phyloP scores from a whole-genome alignment of 2,329 filamentous ascomycete genomes.

The Talaromyces sp. region DNA sequence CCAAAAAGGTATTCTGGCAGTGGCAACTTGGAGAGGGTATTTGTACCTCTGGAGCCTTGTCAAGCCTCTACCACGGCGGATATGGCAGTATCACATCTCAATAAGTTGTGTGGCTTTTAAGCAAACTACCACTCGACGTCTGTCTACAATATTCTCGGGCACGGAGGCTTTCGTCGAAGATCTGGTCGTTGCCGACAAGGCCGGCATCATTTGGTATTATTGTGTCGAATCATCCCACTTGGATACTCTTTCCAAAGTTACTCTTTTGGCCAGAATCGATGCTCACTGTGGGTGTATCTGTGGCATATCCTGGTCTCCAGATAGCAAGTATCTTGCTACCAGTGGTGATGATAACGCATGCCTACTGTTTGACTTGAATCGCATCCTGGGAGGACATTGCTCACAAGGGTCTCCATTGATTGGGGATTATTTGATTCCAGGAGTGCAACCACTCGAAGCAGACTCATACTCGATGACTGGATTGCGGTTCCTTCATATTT shows the following conservation, averaged over 20 bases:
- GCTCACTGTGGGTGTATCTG: slow-evolving; percentile 88
- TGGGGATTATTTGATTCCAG: background rate
- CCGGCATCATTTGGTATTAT: slow-evolving; percentile 81
- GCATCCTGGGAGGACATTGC: slow-evolving; percentile 19
- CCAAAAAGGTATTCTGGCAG: slow-evolving; percentile 72
- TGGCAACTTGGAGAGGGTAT: slow-evolving; percentile 71
- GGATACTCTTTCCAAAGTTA: slow-evolving; percentile 50
- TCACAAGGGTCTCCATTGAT: background rate
- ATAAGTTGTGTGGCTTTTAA: slow-evolving; percentile 80
- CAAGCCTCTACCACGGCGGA: slow-evolving; percentile 62
- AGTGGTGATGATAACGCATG: slow-evolving; percentile 92
- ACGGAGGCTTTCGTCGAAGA: slow-evolving; percentile 67
- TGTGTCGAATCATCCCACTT: slow-evolving; percentile 71
- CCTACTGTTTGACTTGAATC: slow-evolving; percentile 67
- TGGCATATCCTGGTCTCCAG: slow-evolving; percentile 78
- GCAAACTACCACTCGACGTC: slow-evolving; percentile 52
- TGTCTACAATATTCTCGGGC: slow-evolving; percentile 44
- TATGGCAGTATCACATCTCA: slow-evolving; percentile 64
- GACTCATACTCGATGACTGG: slow-evolving; percentile 19
- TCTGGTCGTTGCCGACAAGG: slow-evolving; percentile 78
- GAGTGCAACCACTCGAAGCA: slow-evolving; percentile 10
- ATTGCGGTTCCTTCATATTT: slow-evolving; percentile 16
- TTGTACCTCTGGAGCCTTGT: slow-evolving; percentile 73
- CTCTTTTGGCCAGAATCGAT: slow-evolving; percentile 67
- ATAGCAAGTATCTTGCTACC: slow-evolving; percentile 72